A percentile compares a stretch with the other conserved stretches of the same genome.
phyloP scores from a whole-genome alignment of 2,329 filamentous ascomycete genomes.

The Chlorencoelia australis region DNA sequence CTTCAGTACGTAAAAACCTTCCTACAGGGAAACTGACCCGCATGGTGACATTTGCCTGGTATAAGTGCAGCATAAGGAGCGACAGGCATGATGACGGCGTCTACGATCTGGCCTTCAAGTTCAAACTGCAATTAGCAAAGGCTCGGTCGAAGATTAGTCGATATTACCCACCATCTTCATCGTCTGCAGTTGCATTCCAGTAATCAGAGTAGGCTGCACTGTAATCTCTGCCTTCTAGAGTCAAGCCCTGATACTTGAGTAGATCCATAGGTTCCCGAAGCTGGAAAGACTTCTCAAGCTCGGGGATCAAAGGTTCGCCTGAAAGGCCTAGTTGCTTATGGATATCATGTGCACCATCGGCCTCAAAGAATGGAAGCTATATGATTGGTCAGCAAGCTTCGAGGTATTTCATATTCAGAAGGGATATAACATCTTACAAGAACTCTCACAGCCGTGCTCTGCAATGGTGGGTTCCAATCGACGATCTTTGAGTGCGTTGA shows the following conservation, averaged over 20 bases:
- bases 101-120: slow-evolving; percentile 34
- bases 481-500: no score
- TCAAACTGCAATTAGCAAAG: no score
- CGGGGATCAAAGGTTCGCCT: slow-evolving; percentile 37
- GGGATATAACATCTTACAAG: not conserved
- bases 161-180: not conserved
- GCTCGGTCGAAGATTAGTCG: no score
- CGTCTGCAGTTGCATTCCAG: slow-evolving; percentile 20
- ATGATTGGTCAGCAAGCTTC: not conserved
- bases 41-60: slow-evolving; percentile 9
- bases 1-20: no score
- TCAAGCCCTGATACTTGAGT: slow-evolving; percentile 29
- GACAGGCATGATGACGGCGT: slow-evolving; percentile 39
- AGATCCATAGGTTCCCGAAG: slow-evolving; percentile 15
- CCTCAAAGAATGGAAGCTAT: not conserved
- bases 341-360: not conserved
- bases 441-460: not conserved
- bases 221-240: slow-evolving; percentile 42
- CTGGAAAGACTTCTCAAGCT: slow-evolving; percentile 7
- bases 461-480: not conserved
- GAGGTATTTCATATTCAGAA: not conserved
- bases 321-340: slow-evolving; percentile 35
- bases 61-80: slow-evolving; percentile 34
- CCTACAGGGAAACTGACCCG: not conserved
- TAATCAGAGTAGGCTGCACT: slow-evolving; percentile 50